Evolutionary conservation across 75 land plant species (phyloP), one percentile per base, ranked within the genome.

Genomic region (Sequoiadendron giganteum): DNA sequence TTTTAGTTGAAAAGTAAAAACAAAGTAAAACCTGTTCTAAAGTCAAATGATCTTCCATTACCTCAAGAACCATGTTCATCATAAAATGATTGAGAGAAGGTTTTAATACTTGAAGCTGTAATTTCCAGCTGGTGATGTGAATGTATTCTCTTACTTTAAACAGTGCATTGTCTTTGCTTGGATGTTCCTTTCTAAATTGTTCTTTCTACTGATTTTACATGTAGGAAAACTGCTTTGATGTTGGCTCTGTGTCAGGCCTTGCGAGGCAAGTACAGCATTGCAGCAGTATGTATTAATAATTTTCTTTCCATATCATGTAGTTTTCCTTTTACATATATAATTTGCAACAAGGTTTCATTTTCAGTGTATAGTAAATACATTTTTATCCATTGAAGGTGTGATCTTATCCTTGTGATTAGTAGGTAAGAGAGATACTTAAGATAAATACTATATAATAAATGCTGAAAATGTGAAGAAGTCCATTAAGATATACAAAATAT

Each of bases 151-250:
- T 82, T 47, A 82, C 45, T 47, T 47, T 45, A 82, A 47, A n/a
- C 34, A 47, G n/a, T 11, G 42, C 13, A 82, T 3, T 21, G 10
- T 82, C 32, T 82, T 82, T 47, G 30, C 48, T 47, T 47, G 19
- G 25, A 85, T 19, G 38, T 85, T 14, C 75, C 76, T 84, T 82
- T 42, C 84, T 82, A 47, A 75, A 82, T 28, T 42, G 43, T 25
- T 19, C 43, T 28, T 45, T n/a, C 77, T 88, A 58, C 77, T 75
- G 10, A 42, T 3, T 48, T 40, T 88, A 77, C 25, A 3, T 89
- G 84, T 95, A 98, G 99, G 91, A 98, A 98, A 89, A 98, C 99
- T 83, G 99, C 99, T 87, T 89, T 98, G 65, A 98, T 98, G 99
- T 90, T 98, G 65, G 99, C 96, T 36, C 90, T 98, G 25, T 98